Evolutionary conservation across 2,329 filamentous ascomycete genomes (phyloP), one percentile per base, ranked within the genome.

Genomic region (Polychaeton citri): DNA sequence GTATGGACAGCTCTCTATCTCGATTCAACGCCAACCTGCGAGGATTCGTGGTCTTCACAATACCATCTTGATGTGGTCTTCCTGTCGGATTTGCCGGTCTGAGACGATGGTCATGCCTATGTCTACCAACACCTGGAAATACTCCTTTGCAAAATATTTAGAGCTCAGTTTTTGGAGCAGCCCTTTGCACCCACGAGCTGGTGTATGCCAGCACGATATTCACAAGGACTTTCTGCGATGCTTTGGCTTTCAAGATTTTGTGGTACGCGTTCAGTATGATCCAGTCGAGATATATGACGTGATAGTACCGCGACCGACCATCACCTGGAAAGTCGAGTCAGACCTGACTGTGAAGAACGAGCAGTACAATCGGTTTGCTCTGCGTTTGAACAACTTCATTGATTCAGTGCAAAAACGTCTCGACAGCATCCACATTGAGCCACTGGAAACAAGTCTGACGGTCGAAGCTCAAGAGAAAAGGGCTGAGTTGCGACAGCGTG

Each of bases 111-210:
- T 87, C 33, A 81, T 83, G 46, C 78, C 80, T 20, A 95, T 98
- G 85, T 95, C 88, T 1, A 78, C 86, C 38, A 86, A 77, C 49
- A 92, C 87, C 0, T 98, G 86, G 82, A 95, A 92, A 56, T 98
- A 98, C 57, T 98, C 90, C 0, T 93, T 98, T 52, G 90, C 85
- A 8, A 98, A 98, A 59, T 98, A 96, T 51, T 68, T 98, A n/a
- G 90, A 98, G 59, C 67, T 98, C 13, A 86, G 87, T 2, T 96
- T 96, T 58, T 98, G 88, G 87, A 88, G 87, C 52, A 81, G 76
- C 30, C 81, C 84, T 24, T 64, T 96, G 33, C 81, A 78, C 53
- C 76, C 79, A 47, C 77, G 73, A 45, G 76, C 79, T 32, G 75
- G 77, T 19, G 67, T 82, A 58, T 98, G 92, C 54, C 74, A 82